Conservation (phyloP, 106 monocot genomes). For the Allium cepa region DNA sequence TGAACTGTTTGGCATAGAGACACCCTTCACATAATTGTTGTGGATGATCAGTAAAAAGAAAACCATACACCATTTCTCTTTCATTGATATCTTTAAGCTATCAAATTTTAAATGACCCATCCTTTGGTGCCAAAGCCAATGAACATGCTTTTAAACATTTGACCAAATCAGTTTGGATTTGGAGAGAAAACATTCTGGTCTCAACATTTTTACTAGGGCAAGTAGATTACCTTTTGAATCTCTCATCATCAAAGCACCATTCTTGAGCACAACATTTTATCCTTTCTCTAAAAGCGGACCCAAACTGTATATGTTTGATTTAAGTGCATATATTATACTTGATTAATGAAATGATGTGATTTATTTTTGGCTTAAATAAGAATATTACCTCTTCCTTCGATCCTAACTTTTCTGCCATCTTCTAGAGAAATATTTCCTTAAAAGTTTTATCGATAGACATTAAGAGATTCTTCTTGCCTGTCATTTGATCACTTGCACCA, state of each 20-base stretch:
- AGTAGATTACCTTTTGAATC: not conserved
- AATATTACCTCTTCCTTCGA: slow-evolving; percentile 4
- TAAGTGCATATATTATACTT: not conserved
- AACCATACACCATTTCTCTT: slow-evolving; percentile 1
- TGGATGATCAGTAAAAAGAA: not conserved
- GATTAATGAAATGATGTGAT: too few relatives aligned
- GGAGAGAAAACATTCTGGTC: not conserved
- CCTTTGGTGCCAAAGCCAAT: slow-evolving; percentile 7
- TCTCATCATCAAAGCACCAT: too few relatives aligned
- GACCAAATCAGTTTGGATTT: not conserved
- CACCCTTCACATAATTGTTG: too few relatives aligned
- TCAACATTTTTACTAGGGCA: not conserved
- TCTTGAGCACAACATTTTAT: not conserved
- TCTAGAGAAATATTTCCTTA: not conserved
- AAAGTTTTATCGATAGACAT: not conserved
- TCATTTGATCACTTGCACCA: slow-evolving; percentile 10
- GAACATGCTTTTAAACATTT: not conserved
- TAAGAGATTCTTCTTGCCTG: not conserved
- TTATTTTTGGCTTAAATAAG: slow-evolving; percentile 2
- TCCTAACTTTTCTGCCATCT: not conserved
- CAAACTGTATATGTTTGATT: slow-evolving; percentile 3
- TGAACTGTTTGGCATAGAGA: too few relatives aligned
- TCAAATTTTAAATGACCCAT: slow-evolving; percentile 6
- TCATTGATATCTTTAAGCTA: too few relatives aligned
- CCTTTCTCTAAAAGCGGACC: slow-evolving; percentile 2